phyloP scores from a whole-genome alignment of 176 grass and related monocot genomes.

The Paspalum notatum region DNA sequence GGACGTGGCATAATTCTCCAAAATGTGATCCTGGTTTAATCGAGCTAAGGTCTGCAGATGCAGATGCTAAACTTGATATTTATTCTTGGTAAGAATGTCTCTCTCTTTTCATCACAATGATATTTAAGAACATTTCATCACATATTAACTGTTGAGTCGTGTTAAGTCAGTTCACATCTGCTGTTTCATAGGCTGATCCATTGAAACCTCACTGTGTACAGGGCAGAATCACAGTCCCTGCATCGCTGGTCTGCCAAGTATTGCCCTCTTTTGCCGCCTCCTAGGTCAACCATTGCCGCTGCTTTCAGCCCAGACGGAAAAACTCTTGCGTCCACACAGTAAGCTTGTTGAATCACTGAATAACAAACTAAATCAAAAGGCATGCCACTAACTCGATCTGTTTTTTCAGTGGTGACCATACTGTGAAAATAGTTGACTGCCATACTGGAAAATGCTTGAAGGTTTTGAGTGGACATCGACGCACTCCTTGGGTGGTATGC shows the following conservation, averaged over 20 bases:
- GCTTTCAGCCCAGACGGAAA: conserved; percentile 97
- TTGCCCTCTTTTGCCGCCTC: conserved; percentile 89
- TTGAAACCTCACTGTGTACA: conserved; percentile 47
- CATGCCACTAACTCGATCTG: conserved; percentile 45
- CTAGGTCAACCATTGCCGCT: conserved; percentile 98
- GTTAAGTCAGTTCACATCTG: conserved; percentile 1
- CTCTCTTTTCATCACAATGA: conserved; percentile 21
- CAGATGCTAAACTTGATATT: conserved; percentile 75
- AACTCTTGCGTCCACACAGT: conserved; percentile 98
- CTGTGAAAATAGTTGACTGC: conserved; percentile 98
- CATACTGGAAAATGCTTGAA: conserved; percentile 94
- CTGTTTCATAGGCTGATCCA: background rate
- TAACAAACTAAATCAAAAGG: conserved; percentile 31
- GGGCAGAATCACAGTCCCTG: conserved; percentile 92
- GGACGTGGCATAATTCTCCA: conserved; percentile 55
- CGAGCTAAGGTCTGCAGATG: conserved; percentile 53
- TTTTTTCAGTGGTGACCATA: conserved; percentile 88
- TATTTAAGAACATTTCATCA: conserved; percentile 21
- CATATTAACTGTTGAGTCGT: background rate
- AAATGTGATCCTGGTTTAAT: conserved; percentile 38
- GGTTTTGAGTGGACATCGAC: conserved; percentile 87
- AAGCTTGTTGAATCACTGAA: conserved; percentile 44
- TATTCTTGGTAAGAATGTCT: conserved; percentile 83
- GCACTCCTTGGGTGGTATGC: conserved; percentile 99
- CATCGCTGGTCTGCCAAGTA: conserved; percentile 77